Percentiles rank a stretch among this genome's conserved stretches.
These are phyloP conservation scores for Platanus orientalis DNA, from an alignment of 164 flowering plant genomes.

Conservation along the genomic window DNA sequence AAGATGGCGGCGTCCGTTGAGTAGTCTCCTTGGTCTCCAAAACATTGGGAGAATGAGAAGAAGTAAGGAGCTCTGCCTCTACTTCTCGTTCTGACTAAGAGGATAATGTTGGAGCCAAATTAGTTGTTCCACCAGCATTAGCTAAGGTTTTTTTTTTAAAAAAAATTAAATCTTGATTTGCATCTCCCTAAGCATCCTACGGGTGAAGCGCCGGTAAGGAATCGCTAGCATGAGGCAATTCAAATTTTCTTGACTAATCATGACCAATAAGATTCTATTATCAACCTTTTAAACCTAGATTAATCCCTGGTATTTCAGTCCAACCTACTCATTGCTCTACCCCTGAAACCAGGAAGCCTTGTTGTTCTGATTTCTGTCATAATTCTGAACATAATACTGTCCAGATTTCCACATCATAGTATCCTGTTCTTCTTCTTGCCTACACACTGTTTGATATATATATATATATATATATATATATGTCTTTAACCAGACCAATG, in stretches of 20 bases:
- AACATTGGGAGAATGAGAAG: neutral
- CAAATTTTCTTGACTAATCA: conserved; percentile 17
- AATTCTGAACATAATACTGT: too few relatives aligned
- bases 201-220: neutral
- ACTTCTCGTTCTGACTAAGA: neutral
- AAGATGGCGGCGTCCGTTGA: neutral
- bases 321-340: too few relatives aligned
- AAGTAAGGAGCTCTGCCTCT: neutral
- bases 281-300: too few relatives aligned
- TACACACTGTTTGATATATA: too few relatives aligned
- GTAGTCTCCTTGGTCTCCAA: neutral
- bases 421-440: too few relatives aligned
- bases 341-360: too few relatives aligned
- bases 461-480: too few relatives aligned
- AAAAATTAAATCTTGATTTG: neutral
- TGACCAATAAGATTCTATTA: conserved; percentile 38
- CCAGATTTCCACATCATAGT: too few relatives aligned
- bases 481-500: too few relatives aligned
- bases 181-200: too few relatives aligned
- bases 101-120: neutral
- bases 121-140: neutral
- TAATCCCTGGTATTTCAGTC: too few relatives aligned
- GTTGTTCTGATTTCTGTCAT: too few relatives aligned
- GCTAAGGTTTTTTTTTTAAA: neutral
- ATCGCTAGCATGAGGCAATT: neutral